A percentile compares a stretch with the other conserved stretches of the same genome.
phyloP scores from a whole-genome alignment of 2,329 filamentous ascomycete species.

The Microcyclosporella mali region DNA sequence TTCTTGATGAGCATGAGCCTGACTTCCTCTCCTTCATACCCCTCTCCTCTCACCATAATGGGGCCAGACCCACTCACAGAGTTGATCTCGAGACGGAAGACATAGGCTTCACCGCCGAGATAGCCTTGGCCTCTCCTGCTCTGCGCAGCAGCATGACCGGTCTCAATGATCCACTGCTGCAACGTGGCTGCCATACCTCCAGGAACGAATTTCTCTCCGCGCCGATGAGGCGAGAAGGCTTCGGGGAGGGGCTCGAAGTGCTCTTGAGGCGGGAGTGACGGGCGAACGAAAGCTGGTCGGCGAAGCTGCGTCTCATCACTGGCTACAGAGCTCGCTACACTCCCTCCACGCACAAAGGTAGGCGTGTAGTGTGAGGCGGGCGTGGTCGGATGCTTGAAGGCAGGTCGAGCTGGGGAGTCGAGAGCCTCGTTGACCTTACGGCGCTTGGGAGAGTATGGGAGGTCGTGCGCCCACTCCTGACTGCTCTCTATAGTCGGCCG shows the following conservation, averaged over 20 bases:
- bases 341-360: conserved; percentile 10
- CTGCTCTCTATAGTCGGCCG: conserved; percentile 13
- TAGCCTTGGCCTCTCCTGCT: conserved; percentile 21
- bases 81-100: conserved; percentile 16
- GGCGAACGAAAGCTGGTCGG: conserved; percentile 37
- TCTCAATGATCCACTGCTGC: conserved; percentile 47
- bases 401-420: conserved; percentile 10
- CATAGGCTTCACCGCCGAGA: conserved; percentile 22
- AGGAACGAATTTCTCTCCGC: conserved; percentile 44
- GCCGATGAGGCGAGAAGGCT: conserved; percentile 49
- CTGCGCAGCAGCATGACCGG: conserved; percentile 26
- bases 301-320: conserved; percentile 8
- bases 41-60: conserved; percentile 14
- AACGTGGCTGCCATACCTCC: conserved; percentile 46
- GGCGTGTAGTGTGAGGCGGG: conserved; percentile 14
- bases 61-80: conserved; percentile 16
- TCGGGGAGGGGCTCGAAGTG: conserved; percentile 41
- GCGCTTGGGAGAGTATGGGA: conserved; percentile 28
- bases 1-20: conserved; percentile 19
- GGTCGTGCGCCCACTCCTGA: conserved; percentile 5
- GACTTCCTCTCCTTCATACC: conserved; percentile 9
- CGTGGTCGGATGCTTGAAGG: conserved; percentile 16
- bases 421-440: conserved; percentile 18
- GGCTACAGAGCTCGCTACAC: conserved; percentile 7
- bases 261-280: conserved; percentile 28